phyloP scores from a whole-genome alignment of 1,139 yeast genomes.

The Diutina siamensis region DNA sequence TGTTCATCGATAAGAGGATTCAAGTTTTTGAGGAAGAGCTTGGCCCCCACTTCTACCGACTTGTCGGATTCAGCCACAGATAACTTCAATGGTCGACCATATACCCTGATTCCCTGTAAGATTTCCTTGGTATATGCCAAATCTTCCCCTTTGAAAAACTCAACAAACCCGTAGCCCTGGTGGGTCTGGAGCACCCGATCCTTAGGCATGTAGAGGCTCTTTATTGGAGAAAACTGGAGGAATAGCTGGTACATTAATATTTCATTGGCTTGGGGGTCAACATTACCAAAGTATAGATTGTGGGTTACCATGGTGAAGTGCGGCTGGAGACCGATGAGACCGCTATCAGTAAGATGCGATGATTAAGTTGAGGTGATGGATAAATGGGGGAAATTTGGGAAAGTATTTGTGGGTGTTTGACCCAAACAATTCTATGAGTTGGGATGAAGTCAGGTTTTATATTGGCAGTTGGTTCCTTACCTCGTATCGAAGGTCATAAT shows the following conservation, averaged over 20 bases:
- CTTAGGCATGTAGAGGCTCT: constrained; percentile 61
- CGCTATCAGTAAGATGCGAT: too few species aligned
- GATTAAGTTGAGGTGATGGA: too few species aligned
- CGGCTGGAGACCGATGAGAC: too few species aligned
- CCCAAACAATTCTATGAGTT: too few species aligned
- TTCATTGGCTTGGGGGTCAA: constrained; percentile 66
- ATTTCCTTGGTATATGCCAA: constrained; percentile 60
- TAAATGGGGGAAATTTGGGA: too few species aligned
- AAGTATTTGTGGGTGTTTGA: too few species aligned
- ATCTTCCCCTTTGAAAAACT: constrained; percentile 48
- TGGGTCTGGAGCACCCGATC: constrained; percentile 62
- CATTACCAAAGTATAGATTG: constrained; percentile 70
- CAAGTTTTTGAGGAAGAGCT: constrained; percentile 60
- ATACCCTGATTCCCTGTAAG: constrained; percentile 52
- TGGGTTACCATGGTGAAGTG: not conserved
- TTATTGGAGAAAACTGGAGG: constrained; percentile 76
- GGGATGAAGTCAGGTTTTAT: too few species aligned
- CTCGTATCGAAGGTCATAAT: too few species aligned
- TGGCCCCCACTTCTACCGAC: constrained; percentile 48
- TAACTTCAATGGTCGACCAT: constrained; percentile 52
- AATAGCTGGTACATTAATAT: constrained; percentile 66
- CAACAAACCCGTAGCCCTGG: constrained; percentile 87
- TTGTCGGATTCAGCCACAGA: constrained; percentile 30
- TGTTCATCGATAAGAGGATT: constrained; percentile 59
- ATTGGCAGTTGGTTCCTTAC: too few species aligned